Evolutionary conservation across 805 yeast species (phyloP), one percentile per base, ranked within the genome.

Genomic region (Hanseniaspora occidentalis): DNA sequence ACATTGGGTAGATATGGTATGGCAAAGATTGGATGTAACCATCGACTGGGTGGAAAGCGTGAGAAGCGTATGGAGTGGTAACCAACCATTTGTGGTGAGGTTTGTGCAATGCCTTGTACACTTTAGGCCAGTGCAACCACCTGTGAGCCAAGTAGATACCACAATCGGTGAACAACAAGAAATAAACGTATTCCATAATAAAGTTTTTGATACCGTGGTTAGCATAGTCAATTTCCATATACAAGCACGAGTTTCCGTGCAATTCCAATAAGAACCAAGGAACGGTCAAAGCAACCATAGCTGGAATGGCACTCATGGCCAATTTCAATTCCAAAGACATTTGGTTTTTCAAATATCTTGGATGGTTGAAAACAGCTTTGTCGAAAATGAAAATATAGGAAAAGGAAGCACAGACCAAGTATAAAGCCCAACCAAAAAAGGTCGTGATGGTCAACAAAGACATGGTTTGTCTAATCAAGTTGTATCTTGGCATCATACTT

Each of bases 81-180:
- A 92, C 96, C 50, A 92, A 77, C 98, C 98, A 92, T 66, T 92
- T 92, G 72, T 92, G 98, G 63, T 92, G 98, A 10, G 96, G 96
- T 66, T 92, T 92, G 68, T 92, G 98, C 46, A 92, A 66, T 20
- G 54, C 60, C 67, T 81, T 88, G 74, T 92, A 92, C 31, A 92
- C 79, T 14, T 69, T 50, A 18, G 96, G 96, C 84, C 92, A 85
- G 61, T 92, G 98, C 54, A 92, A 71, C 73, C 84, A 74, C 58
- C 97, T 77, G 66, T 92, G 98, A 51, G 86, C 80, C 55, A 82
- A 69, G 60, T 92, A 92, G 54, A 92, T 86, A 42, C 89, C 82
- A 59, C 85, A 80, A 64, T 92, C 98, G 2, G 98, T 92, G 61
- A 92, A 92, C 69, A 92, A 71, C 48, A 92, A 72, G 63, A 89